Evolutionary conservation across 345 rosid species (phyloP).

Genomic region (Eucalyptus sideroxylon): DNA sequence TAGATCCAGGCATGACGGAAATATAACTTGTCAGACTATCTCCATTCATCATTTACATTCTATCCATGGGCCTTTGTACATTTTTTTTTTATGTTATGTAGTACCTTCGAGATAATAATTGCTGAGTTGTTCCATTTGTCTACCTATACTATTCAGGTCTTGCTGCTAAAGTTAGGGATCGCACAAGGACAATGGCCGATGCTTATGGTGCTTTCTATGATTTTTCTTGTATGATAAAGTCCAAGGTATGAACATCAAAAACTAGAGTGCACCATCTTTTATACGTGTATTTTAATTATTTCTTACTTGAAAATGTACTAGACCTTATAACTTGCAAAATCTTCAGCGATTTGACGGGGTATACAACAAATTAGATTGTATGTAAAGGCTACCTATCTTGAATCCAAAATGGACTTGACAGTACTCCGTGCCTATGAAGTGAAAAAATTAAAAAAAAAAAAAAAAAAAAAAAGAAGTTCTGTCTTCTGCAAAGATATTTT

Average conservation of each 20-base stretch:
- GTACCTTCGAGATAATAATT: not conserved
- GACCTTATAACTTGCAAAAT: not conserved
- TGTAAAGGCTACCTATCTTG: not conserved
- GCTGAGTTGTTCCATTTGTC: not conserved
- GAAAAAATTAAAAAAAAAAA: not conserved
- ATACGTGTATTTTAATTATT: not conserved
- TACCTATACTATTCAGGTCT: slow-evolving; percentile 37
- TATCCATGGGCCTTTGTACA: not conserved
- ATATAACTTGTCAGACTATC: not conserved
- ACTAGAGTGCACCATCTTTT: not conserved
- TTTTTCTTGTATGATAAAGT: slow-evolving; percentile 55
- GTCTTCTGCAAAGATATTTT: not conserved
- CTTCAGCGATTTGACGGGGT: not conserved
- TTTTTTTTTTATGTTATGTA: not conserved
- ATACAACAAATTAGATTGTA: not conserved
- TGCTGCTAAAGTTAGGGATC: slow-evolving; percentile 74
- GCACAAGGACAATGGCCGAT: slow-evolving; percentile 73
- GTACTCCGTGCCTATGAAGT: not conserved
- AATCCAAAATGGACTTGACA: not conserved
- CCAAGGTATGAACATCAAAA: slow-evolving; percentile 29
- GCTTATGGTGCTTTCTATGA: slow-evolving; percentile 80
- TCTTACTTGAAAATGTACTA: not conserved
- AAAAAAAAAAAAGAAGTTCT: not conserved
- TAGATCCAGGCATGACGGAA: not conserved
- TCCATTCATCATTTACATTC: not conserved